phyloP scores from a whole-genome alignment of 345 rosid species.

The Salix exigua region DNA sequence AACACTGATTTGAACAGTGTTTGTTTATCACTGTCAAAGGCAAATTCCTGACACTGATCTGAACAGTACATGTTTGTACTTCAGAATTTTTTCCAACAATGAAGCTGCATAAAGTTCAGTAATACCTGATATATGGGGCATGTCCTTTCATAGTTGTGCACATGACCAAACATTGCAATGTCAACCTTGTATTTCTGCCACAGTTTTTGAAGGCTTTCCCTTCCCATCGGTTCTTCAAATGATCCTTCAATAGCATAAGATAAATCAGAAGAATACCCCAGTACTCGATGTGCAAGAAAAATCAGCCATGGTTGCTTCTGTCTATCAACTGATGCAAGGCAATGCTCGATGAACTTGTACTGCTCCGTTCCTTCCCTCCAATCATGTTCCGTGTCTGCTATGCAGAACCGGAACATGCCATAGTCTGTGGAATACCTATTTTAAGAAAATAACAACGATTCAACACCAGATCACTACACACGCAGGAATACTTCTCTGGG shows the following conservation, averaged over 20 bases:
- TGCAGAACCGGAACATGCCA: slow-evolving; percentile 76
- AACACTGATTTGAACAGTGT: too few species aligned
- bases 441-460: neutral
- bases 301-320: slow-evolving; percentile 70
- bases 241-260: slow-evolving; percentile 51
- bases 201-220: slow-evolving; percentile 60
- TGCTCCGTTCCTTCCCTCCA: slow-evolving; percentile 81
- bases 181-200: slow-evolving; percentile 85
- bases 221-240: slow-evolving; percentile 68
- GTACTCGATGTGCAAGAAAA: slow-evolving; percentile 65
- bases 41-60: too few species aligned
- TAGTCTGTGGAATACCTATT: slow-evolving; percentile 63
- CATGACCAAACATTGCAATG: slow-evolving; percentile 66
- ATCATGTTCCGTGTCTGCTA: slow-evolving; percentile 70
- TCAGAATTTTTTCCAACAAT: too few species aligned
- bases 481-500: too few species aligned
- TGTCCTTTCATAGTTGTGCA: slow-evolving; percentile 72
- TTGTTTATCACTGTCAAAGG: too few species aligned
- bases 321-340: slow-evolving; percentile 65
- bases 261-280: slow-evolving; percentile 54
- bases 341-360: slow-evolving; percentile 61
- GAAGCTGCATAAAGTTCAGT: neutral
- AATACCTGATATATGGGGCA: slow-evolving; percentile 74
- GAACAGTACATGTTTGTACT: too few species aligned
- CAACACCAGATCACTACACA: neutral